Base-by-base conservation (phyloP, 768 basidiomycete genomes). In the Trichaptum fuscoviolaceum region DNA sequence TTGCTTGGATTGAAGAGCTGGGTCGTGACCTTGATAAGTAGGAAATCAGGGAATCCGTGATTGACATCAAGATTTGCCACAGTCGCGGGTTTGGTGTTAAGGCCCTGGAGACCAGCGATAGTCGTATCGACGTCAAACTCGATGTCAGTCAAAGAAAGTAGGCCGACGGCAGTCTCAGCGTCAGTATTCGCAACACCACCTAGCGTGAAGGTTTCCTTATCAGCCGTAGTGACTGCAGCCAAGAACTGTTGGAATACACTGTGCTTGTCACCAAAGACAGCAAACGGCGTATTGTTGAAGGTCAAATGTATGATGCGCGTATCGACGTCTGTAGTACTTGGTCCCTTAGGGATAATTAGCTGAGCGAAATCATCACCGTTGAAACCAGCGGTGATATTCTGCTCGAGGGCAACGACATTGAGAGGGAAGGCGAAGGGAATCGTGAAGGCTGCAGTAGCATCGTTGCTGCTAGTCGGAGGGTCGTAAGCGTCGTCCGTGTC, bases 381-480 rank as follows among this genome's bases (percentile, higher is more conserved):
- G 66, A 79, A 81, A 15, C 81, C 83, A 62, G 86, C 77, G 6
- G 80, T 82, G 64, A 90, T 83, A 57, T 84, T 86, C 74, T 86
- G 86, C 63, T 85, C 82, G 58, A 91, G 73, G 1, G 86, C 78
- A 1, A 81, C 79, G 69, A 92, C 87, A 71, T 92, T 86, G 65
- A 91, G 67, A 0, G 90, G 87, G 78, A 92, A 91, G 18, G 75
- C 80, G 69, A 91, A 91, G 1, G 89, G 90, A 0, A 91, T 76
- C 18, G 81, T 82, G 75, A 92, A 92, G 0, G 84, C 80, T 0
- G 87, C 87, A 23, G 83, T 83, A 1, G 88, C 86, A 36, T 82
- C 81, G 64, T 82, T 80, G 69, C 86, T 89, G 65, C 85, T 83
- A 23, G 88, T 83, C 17, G 77, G 67, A 4, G 90, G 90, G 61